Conservation (phyloP, 345 rosid genomes). For the Gossypium stocksii region DNA sequence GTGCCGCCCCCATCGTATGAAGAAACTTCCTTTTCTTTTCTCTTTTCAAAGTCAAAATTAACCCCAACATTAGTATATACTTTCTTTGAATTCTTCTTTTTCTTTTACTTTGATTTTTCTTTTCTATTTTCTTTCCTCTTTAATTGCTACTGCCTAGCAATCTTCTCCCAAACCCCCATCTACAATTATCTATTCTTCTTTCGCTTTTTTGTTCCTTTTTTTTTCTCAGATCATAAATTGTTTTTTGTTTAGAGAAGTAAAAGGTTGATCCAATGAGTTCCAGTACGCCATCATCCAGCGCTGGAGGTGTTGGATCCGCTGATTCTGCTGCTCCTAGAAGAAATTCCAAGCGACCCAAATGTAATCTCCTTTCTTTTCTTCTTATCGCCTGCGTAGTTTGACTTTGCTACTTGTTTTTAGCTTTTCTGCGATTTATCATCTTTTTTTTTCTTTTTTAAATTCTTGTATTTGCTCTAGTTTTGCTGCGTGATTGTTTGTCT, state of each 20-base stretch:
- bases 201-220: neutral
- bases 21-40: neutral
- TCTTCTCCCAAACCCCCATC: neutral
- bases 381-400: neutral
- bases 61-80: neutral
- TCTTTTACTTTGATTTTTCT: neutral
- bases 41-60: neutral
- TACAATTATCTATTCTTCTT: neutral
- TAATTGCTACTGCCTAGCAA: neutral
- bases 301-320: constrained; percentile 62
- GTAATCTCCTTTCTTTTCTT: constrained; percentile 31
- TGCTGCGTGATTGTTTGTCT: neutral
- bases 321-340: constrained; percentile 70
- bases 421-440: neutral
- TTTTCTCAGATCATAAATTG: neutral
- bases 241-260: neutral
- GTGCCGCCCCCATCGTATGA: neutral
- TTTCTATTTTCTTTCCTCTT: neutral
- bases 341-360: constrained; percentile 92
- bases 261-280: constrained; percentile 38
- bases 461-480: neutral
- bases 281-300: constrained; percentile 61
- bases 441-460: too few species aligned
- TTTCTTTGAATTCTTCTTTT: neutral
- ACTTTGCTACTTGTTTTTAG: neutral